Evolutionary conservation across 163 green algal genomes (phyloP).

Genomic region (Chlamydomonas reinhardtii): DNA sequence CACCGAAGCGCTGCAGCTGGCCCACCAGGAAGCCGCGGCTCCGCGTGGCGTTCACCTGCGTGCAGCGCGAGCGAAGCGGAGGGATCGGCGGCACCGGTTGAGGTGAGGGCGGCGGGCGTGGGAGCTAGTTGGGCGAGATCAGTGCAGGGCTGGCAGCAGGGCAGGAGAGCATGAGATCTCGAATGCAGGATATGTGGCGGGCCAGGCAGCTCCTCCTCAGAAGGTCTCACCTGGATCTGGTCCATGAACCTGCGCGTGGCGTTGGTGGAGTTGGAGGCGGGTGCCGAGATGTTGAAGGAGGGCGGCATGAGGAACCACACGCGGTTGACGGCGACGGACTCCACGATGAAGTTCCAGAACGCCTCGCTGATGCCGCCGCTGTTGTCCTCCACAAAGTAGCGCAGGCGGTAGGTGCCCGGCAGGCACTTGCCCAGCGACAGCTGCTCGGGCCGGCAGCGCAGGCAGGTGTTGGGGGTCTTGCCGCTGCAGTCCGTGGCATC

Average conservation of each 20-base stretch:
- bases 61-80: neutral
- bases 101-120: too few relatives aligned
- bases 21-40: neutral
- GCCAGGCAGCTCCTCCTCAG: too few relatives aligned
- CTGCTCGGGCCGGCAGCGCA: conserved; percentile 10
- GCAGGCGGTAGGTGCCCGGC: conserved; percentile 32
- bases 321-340: conserved; percentile 1
- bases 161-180: too few relatives aligned
- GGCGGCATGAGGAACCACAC: conserved; percentile 26
- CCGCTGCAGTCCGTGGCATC: conserved; percentile 1
- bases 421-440: conserved; percentile 46
- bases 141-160: too few relatives aligned
- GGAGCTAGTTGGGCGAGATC: too few relatives aligned
- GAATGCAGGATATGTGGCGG: too few relatives aligned
- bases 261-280: neutral
- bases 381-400: conserved; percentile 13
- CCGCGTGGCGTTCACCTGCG: conserved; percentile 10
- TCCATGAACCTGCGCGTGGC: neutral
- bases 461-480: conserved; percentile 34
- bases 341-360: conserved; percentile 37
- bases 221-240: neutral
- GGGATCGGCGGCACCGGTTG: too few relatives aligned
- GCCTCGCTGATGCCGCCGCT: neutral
- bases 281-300: conserved; percentile 11
- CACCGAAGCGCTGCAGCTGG: neutral